These are phyloP conservation scores for Penicillium sp. DNA, from an alignment of 2,329 filamentous ascomycete species.

Conservation along the genomic window DNA sequence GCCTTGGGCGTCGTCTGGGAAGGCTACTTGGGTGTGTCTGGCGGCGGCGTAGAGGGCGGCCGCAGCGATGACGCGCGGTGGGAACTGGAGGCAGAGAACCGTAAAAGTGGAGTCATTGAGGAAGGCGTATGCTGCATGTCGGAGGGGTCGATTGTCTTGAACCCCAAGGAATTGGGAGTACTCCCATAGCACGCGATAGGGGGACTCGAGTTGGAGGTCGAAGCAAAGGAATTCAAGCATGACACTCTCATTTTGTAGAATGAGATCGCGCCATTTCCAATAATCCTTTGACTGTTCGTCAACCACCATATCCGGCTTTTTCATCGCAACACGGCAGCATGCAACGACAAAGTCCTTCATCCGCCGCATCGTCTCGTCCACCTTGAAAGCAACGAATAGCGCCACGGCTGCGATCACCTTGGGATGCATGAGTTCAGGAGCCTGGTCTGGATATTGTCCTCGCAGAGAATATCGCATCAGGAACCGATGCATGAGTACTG, in stretches of 20 bases:
- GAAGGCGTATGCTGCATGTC: constrained; percentile 91
- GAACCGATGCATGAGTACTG: constrained; percentile 94
- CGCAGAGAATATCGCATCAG: constrained; percentile 79
- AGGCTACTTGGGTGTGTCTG: constrained; percentile 71
- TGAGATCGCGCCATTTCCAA: constrained; percentile 96
- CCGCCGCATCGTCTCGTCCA: constrained; percentile 94
- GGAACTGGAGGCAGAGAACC: constrained; percentile 78
- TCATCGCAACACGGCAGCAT: constrained; percentile 91
- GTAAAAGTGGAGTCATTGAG: constrained; percentile 90
- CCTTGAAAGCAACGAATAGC: constrained; percentile 93
- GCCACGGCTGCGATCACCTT: constrained; percentile 92
- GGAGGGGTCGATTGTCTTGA: constrained; percentile 77
- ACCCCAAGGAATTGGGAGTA: constrained; percentile 74
- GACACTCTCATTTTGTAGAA: constrained; percentile 87
- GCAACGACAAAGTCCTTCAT: constrained; percentile 94
- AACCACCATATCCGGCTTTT: constrained; percentile 85
- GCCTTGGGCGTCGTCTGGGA: constrained; percentile 73
- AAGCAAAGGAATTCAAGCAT: constrained; percentile 93
- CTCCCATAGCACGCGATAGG: constrained; percentile 82
- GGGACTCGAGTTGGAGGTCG: constrained; percentile 86
- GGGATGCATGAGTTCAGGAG: constrained; percentile 73
- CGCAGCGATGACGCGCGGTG: constrained; percentile 79
- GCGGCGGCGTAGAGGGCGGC: constrained; percentile 86
- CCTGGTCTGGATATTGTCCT: constrained; percentile 71
- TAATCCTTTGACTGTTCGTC: constrained; percentile 98